Evolutionary conservation across 371 early-diverging fungal species (phyloP), one percentile per base, ranked within the genome.

Genomic region (Phascolomyces articulosus): DNA sequence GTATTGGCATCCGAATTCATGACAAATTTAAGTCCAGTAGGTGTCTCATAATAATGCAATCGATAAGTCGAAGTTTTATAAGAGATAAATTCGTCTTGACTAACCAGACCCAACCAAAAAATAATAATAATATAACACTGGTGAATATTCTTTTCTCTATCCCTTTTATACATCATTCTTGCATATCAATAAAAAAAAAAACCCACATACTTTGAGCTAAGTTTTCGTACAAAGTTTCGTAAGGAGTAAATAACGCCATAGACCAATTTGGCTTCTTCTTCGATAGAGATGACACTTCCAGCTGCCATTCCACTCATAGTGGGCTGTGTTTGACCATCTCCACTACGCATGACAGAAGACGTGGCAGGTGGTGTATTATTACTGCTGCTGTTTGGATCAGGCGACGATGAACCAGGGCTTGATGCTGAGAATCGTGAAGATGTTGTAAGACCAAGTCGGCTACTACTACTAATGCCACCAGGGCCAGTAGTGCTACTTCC

Each of bases 181-280:
- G 34, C 11, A 2, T 9, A 1, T 9, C 3, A 31, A 34, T 1
- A 34, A 11, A 9, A 34, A 16, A 11, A 23, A 31, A 20, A 1
- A 40, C 18, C n/a, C 38, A 44, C 54, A 69, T 69, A 78, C 84
- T 65, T 80, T 60, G 74, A 75, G 58, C 77, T 77, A 58, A 96
- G 81, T 71, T 95, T 95, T 60, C 82, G 87, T 41, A 94, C 91
- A 53, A 97, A 86, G 71, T 96, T 97, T 62, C 93, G 83, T 55
- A 95, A 83, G 26, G 95, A 95, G 56, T 86, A 91, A 4, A 95
- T 88, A 29, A 94, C 94, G 64, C 97, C 97, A 72, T 96, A 97
- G 13, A 97, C 95, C 20, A 97, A 85, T 72, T 97, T 97, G 2
- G 95, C 90, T 63, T 95, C 94, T 72, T 97, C 96, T 62, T 91